A percentile compares a stretch with the other conserved stretches of the same genome.
Conservation (phyloP, 176 grass and related monocot genomes). For the Paspalum vaginatum region DNA sequence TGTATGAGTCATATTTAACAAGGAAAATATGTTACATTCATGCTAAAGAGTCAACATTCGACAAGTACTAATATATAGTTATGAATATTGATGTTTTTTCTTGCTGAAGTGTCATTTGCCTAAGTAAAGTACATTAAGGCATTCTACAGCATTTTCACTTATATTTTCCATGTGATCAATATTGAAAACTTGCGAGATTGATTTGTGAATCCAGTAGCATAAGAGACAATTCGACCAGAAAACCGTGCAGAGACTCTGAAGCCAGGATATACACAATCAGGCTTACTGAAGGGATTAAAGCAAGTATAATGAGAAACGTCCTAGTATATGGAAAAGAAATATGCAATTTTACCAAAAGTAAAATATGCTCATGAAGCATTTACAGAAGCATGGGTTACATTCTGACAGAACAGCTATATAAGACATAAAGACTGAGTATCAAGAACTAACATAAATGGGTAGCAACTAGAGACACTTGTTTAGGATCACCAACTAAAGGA, state of each 20-base stretch:
- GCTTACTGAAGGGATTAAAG: background rate
- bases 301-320: background rate
- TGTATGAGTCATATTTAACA: background rate
- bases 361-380: background rate
- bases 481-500: no score
- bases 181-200: background rate
- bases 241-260: background rate
- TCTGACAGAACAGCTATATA: background rate
- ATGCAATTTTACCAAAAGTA: no score
- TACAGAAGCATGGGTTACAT: background rate
- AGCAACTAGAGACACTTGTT: constrained; percentile 1
- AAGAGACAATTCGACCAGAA: constrained; percentile 23
- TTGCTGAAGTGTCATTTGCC: constrained; percentile 1
- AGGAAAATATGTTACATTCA: background rate
- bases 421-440: background rate
- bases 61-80: background rate
- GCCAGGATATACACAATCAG: constrained; percentile 6
- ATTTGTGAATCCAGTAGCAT: constrained; percentile 3
- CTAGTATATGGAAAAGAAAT: constrained; percentile 1
- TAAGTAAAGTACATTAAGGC: background rate
- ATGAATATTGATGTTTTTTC: constrained; percentile 2
- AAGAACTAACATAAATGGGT: background rate
- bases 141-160: background rate
- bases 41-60: constrained; percentile 6
- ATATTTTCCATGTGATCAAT: background rate